Conservation (phyloP, 2,329 filamentous ascomycete species). For the Fusarium sp. region DNA sequence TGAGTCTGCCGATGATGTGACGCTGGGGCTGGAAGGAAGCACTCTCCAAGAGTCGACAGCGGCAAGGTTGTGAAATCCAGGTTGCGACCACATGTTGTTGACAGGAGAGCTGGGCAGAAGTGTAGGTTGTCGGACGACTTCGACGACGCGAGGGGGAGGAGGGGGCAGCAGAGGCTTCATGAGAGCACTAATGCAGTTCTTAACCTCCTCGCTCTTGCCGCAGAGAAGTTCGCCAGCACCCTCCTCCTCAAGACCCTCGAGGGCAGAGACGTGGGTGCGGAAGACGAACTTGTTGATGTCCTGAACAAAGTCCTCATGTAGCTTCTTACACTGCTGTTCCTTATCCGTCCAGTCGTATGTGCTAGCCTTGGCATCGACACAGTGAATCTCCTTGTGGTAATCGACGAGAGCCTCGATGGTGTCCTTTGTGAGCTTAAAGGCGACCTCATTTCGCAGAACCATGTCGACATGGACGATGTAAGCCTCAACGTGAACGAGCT, state of each 20-base stretch:
- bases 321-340: constrained; percentile 94
- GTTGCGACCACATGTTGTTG: constrained; percentile 85
- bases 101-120: constrained; percentile 86
- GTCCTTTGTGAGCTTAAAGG: constrained; percentile 95
- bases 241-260: constrained; percentile 97
- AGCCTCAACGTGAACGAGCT: constrained; percentile 92
- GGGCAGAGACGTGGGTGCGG: constrained; percentile 85
- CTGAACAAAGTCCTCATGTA: constrained; percentile 96
- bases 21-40: constrained; percentile 87
- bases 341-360: constrained; percentile 98
- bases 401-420: constrained; percentile 94
- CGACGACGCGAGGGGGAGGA: constrained; percentile 88
- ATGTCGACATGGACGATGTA: constrained; percentile 99
- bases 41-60: constrained; percentile 90
- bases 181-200: constrained; percentile 84
- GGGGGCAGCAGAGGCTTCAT: constrained; percentile 90
- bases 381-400: constrained; percentile 97
- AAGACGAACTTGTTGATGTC: constrained; percentile 98
- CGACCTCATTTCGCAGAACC: constrained; percentile 97
- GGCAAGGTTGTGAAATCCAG: constrained; percentile 73
- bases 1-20: constrained; percentile 80
- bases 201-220: constrained; percentile 93
- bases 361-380: constrained; percentile 86
- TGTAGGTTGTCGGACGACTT: constrained; percentile 87
- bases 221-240: constrained; percentile 93